Conservation (phyloP, 108 stramenopile species). For the Pseudonitzschia multistriata region DNA sequence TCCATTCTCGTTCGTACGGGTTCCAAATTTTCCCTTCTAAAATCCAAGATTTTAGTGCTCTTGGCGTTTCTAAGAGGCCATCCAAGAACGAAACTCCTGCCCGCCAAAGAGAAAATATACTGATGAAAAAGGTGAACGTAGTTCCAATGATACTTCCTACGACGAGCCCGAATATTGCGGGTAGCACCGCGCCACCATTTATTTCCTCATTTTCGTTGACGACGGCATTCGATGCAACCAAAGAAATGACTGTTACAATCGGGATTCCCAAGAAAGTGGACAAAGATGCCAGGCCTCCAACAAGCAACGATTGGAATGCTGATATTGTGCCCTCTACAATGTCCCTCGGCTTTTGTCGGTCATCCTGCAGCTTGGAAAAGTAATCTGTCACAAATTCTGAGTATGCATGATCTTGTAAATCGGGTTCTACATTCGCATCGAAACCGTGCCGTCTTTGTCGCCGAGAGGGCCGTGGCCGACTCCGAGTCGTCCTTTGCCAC, state of each 20-base stretch:
- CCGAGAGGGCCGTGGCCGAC: not conserved
- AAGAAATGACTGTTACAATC: not conserved
- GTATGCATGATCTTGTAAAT: no score
- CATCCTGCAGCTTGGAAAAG: not conserved
- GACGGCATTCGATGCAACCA: not conserved
- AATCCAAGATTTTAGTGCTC: not conserved
- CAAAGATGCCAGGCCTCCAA: not conserved
- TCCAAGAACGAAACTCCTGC: not conserved
- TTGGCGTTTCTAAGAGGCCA: not conserved
- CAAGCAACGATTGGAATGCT: not conserved
- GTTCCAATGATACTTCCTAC: not conserved
- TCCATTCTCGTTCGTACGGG: not conserved
- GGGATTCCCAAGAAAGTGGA: not conserved
- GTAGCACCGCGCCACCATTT: not conserved
- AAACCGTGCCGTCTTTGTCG: not conserved
- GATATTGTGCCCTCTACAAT: not conserved
- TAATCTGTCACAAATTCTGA: no score
- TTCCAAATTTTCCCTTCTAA: slow-evolving; percentile 1
- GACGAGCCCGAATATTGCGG: not conserved
- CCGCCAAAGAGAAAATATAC: not conserved
- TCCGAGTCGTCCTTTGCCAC: not conserved
- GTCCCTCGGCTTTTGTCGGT: not conserved
- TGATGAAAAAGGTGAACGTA: not conserved
- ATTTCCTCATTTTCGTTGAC: not conserved
- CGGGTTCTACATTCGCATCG: no score